Percentiles rank a stretch among this genome's conserved stretches.
phyloP scores from a whole-genome alignment of 2,329 filamentous ascomycete species.

The Trichophyton equinum region DNA sequence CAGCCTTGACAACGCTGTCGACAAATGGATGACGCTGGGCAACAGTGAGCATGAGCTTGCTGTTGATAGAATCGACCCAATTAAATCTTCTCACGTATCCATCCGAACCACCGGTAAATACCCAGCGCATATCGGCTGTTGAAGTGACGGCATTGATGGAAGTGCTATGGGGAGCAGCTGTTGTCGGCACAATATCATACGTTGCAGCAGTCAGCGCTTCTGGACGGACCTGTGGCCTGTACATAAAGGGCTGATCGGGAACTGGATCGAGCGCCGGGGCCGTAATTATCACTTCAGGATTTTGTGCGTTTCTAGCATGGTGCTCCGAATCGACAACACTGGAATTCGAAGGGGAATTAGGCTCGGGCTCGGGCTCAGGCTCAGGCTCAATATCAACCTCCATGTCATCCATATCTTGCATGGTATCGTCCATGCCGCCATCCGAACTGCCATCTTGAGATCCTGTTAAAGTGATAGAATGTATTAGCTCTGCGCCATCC shows the following conservation, averaged over 20 bases:
- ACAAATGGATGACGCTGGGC: constrained; percentile 95
- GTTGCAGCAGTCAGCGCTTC: constrained; percentile 67
- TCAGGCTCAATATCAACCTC: constrained; percentile 21
- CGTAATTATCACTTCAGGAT: constrained; percentile 38
- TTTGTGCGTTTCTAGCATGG: constrained; percentile 22
- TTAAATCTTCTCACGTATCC: constrained; percentile 97
- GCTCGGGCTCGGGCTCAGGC: constrained; percentile 14
- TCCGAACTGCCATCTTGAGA: constrained; percentile 39
- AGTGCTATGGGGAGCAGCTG: constrained; percentile 88
- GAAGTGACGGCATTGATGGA: constrained; percentile 87
- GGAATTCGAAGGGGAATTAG: constrained; percentile 27
- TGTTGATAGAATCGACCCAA: constrained; percentile 87
- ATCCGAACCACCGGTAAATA: constrained; percentile 86
- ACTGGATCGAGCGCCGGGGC: constrained; percentile 30
- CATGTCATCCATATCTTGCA: constrained; percentile 31
- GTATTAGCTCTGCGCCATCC: background rate
- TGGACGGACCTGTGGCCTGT: constrained; percentile 53
- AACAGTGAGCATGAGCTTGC: constrained; percentile 83
- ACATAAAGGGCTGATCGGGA: constrained; percentile 20
- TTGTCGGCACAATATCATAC: constrained; percentile 95
- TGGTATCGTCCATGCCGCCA: constrained; percentile 36
- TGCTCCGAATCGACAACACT: constrained; percentile 28
- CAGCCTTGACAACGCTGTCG: constrained; percentile 91
- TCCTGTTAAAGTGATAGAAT: constrained; percentile 18
- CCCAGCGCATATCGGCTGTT: constrained; percentile 88